Base-by-base conservation (phyloP, 208 protist genomes). In the Trypanosoma cruzi region DNA sequence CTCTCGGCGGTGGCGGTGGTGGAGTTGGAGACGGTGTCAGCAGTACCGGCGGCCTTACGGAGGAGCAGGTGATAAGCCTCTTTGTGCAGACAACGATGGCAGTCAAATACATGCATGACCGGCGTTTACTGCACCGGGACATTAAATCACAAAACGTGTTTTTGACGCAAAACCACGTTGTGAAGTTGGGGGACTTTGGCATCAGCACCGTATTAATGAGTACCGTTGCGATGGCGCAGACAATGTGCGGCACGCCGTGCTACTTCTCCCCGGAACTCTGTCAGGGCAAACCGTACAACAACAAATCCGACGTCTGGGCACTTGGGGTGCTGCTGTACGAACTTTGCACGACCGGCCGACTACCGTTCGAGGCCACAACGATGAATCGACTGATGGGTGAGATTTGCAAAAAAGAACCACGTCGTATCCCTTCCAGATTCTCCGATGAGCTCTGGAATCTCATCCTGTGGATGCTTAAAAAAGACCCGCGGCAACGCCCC, bases 181-280 rank as follows among this genome's bases (percentile, higher is more conserved):
- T 98, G 28, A 98, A 98, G 71, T 78, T 98, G 10, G 91, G 94
- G 28, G 93, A 96, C 77, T 96, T 97, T 70, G 94, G 94, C n/a
- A 96, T 98, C 36, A 86, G 89, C 37, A 97, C 87, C 4, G 82
- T 97, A 14, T 68, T 98, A 32, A 83, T 91, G 68, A 92, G 80
- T 76, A 96, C 92, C 16, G 73, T 95, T 26, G 84, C 84, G 0
- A 94, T 96, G 90, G 92, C 93, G 20, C 85, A 86, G 48, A 98
- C 96, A n/a, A 90, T 97, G 80, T 97, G 97, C 36, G 97, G 97
- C 13, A 98, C 97, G 29, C 97, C 97, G 31, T 98, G 96, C 76
- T 99, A 98, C 79, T 94, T 98, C 68, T 96, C 88, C 0, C 97
- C 96, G 24, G 95, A 99, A 75, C 77, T 99, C 57, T 98, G 93